Conservation (phyloP, 805 yeast species). For the Lipomyces starkeyi region DNA sequence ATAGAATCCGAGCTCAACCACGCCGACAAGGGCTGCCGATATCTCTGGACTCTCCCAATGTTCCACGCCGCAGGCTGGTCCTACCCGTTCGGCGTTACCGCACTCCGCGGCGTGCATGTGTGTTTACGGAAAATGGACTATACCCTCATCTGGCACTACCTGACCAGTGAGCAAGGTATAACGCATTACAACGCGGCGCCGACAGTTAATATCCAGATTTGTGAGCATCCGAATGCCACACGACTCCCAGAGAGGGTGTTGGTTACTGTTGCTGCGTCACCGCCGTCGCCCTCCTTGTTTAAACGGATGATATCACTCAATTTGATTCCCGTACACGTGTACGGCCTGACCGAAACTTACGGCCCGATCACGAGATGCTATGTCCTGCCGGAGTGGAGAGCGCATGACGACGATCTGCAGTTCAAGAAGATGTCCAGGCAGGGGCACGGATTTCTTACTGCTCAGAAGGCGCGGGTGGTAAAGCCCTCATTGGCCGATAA, state of each 20-base stretch:
- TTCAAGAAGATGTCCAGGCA: slow-evolving; percentile 45
- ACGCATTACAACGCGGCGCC: slow-evolving; percentile 49
- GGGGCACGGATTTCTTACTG: slow-evolving; percentile 45
- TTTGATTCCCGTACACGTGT: slow-evolving; percentile 46
- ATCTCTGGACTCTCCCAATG: slow-evolving; percentile 49
- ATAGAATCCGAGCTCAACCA: slow-evolving; percentile 45
- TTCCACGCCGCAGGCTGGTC: slow-evolving; percentile 51
- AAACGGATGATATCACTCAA: slow-evolving; percentile 45
- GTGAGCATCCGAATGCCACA: slow-evolving; percentile 43
- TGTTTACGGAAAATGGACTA: slow-evolving; percentile 47
- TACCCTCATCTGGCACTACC: slow-evolving; percentile 45
- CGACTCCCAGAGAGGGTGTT: slow-evolving; percentile 41
- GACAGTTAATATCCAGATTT: slow-evolving; percentile 47
- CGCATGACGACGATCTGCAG: slow-evolving; percentile 41
- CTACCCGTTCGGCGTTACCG: slow-evolving; percentile 48
- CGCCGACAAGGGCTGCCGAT: slow-evolving; percentile 43
- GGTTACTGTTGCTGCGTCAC: slow-evolving; percentile 49
- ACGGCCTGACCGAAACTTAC: slow-evolving; percentile 49
- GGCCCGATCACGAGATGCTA: slow-evolving; percentile 47
- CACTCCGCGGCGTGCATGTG: slow-evolving; percentile 47
- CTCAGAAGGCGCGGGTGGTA: slow-evolving; percentile 43
- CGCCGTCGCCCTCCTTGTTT: slow-evolving; percentile 47
- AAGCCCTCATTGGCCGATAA: slow-evolving; percentile 22
- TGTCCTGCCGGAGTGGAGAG: slow-evolving; percentile 44
- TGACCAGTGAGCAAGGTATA: slow-evolving; percentile 40